Evolutionary conservation across 2,329 filamentous ascomycete species (phyloP), one percentile per base, ranked within the genome.

Genomic region (Trichoderma atrobrunneum): DNA sequence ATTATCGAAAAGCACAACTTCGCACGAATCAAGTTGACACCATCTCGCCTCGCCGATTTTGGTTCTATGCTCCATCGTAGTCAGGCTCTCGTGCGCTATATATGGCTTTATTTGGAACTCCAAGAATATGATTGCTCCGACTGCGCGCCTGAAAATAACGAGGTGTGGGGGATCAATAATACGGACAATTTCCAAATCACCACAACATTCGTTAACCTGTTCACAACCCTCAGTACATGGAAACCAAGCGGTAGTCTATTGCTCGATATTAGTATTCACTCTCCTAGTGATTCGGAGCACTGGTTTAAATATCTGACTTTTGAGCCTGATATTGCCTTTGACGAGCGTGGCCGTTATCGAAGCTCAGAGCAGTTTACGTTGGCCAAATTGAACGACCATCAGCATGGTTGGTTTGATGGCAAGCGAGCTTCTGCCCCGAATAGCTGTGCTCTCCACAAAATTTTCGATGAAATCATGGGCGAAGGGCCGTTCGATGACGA

Each of bases 191-290:
- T 57, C 65, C 61, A 68, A 16, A 18, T 74, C 24, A 54, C 5
- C 64, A 39, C 34, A 28, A 74, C 75, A 76, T 81, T 48, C 56
- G 76, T 7, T 7, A 18, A 60, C 65, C 72, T 74, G 70, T 81
- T 34, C 77, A 80, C 72, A 56, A 65, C 72, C 71, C 79, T 81
- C 56, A 79, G 77, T 75, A 61, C 63, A 72, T 81, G 76, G 78
- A 74, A 79, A 72, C 75, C 74, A 69, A 57, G 70, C 54, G 69
- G 76, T 69, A 61, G 76, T 59, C 76, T 81, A 56, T 34, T 76
- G 54, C 78, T 81, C 48, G 80, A 81, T 74, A 79, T 81, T 36
- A 80, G 77, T 70, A 72, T 79, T 65, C 74, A 79, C 74, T 81
- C 80, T 28, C 78, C 76, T 6, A 80, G 76, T 64, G 79, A 80